Evolutionary conservation across 106 monocot genomes (phyloP).

Genomic region (Acorus calamus): DNA sequence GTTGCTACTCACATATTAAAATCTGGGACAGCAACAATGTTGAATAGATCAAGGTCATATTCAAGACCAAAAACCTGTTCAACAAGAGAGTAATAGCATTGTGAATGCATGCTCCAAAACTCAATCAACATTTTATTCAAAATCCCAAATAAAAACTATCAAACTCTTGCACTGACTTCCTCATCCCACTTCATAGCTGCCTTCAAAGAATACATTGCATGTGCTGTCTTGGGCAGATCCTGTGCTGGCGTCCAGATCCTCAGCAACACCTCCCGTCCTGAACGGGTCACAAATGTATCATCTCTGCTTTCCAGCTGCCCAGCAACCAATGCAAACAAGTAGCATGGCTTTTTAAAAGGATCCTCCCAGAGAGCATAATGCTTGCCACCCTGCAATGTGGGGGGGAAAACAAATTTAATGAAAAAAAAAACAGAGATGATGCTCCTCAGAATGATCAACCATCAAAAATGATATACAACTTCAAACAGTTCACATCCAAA

Average conservation of each 20-base stretch:
- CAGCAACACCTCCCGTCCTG: neutral
- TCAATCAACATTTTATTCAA: too few species aligned
- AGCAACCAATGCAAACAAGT: slow-evolving; percentile 96
- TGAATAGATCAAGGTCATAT: slow-evolving; percentile 7
- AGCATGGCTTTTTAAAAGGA: slow-evolving; percentile 89
- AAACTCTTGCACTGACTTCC: neutral
- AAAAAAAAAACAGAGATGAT: neutral
- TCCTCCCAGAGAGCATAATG: slow-evolving; percentile 96
- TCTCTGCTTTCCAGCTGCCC: slow-evolving; percentile 89
- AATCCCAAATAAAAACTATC: too few species aligned
- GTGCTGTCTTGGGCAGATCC: neutral
- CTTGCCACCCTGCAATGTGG: slow-evolving; percentile 54
- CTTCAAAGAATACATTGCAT: slow-evolving; percentile 3
- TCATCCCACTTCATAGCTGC: slow-evolving; percentile 3
- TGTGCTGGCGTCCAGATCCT: neutral
- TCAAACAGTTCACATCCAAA: neutral
- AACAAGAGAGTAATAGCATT: too few species aligned
- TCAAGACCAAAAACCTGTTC: neutral
- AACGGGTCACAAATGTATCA: slow-evolving; percentile 32
- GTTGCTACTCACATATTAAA: neutral
- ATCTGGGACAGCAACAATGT: slow-evolving; percentile 1
- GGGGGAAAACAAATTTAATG: neutral
- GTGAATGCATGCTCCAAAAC: too few species aligned
- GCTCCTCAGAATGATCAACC: too few species aligned
- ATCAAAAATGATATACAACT: neutral